These are phyloP conservation scores for Aegilops umbellulata DNA, from an alignment of 176 grass and related monocot genomes.

Conservation along the genomic window DNA sequence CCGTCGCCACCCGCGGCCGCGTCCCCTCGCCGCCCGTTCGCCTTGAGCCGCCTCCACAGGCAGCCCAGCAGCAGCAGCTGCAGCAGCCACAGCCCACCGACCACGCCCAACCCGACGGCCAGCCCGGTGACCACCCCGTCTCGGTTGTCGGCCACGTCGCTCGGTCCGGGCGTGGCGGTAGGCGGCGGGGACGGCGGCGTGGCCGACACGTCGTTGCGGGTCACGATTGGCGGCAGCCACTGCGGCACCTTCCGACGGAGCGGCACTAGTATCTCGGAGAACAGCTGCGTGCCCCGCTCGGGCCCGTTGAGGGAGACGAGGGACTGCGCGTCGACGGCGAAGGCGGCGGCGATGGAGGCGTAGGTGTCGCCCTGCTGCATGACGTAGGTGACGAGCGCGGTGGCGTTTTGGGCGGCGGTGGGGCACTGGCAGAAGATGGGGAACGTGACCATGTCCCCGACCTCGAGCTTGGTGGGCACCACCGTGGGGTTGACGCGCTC, in stretches of 20 bases:
- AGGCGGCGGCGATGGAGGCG: slow-evolving; percentile 54
- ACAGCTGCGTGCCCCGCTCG: slow-evolving; percentile 28
- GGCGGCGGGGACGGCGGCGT: slow-evolving; percentile 38
- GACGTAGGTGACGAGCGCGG: slow-evolving; percentile 79
- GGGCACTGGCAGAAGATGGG: slow-evolving; percentile 98
- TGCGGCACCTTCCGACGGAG: slow-evolving; percentile 35
- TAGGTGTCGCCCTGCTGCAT: slow-evolving; percentile 78
- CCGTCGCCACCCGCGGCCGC: slow-evolving; percentile 24
- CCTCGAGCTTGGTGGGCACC: slow-evolving; percentile 40
- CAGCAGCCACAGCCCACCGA: slow-evolving; percentile 50
- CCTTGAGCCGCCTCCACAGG: slow-evolving; percentile 45
- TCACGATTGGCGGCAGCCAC: slow-evolving; percentile 65
- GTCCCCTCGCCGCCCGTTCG: slow-evolving; percentile 17
- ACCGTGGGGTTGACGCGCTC: slow-evolving; percentile 72
- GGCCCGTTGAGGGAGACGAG: slow-evolving; percentile 77
- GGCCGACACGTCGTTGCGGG: slow-evolving; percentile 21
- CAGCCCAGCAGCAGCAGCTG: slow-evolving; percentile 52
- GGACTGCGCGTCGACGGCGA: slow-evolving; percentile 52
- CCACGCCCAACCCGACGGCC: slow-evolving; percentile 53
- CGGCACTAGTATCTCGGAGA: slow-evolving; percentile 62
- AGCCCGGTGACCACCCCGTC: slow-evolving; percentile 62
- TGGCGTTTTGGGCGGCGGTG: slow-evolving; percentile 1
- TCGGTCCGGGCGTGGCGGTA: slow-evolving; percentile 17
- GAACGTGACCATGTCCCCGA: slow-evolving; percentile 71
- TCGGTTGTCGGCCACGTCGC: slow-evolving; percentile 32